These are phyloP conservation scores for Iris pallida DNA, from an alignment of 116 monocot species.

Conservation along the genomic window DNA sequence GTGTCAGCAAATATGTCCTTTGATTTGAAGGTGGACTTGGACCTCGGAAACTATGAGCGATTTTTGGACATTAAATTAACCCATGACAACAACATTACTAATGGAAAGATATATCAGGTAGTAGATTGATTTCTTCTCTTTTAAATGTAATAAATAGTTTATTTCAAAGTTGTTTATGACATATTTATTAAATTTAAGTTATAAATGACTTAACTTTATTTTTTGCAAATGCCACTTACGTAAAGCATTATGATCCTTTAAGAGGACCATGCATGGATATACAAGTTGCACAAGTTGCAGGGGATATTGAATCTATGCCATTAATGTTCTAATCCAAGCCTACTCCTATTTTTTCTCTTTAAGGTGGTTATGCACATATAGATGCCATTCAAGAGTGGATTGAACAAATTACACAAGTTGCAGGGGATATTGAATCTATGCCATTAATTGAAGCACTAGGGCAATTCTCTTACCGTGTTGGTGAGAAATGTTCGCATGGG, in stretches of 20 bases:
- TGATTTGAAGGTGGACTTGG: constrained; percentile 74
- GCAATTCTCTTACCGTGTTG: constrained; percentile 88
- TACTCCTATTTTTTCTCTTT: constrained; percentile 13
- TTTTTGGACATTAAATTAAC: constrained; percentile 80
- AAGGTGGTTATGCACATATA: constrained; percentile 85
- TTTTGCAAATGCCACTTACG: neutral
- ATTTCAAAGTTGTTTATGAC: neutral
- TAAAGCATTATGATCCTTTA: neutral
- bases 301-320: too few species aligned
- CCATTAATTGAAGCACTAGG: constrained; percentile 94
- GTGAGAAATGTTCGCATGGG: constrained; percentile 31
- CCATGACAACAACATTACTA: constrained; percentile 84
- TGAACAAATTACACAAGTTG: constrained; percentile 54
- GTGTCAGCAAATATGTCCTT: neutral
- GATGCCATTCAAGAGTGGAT: constrained; percentile 93
- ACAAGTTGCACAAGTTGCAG: too few species aligned
- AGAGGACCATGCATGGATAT: neutral
- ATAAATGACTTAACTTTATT: neutral
- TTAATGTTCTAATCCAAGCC: neutral
- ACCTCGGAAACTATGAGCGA: constrained; percentile 91
- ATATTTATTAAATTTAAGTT: too few species aligned
- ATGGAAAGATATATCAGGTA: constrained; percentile 91
- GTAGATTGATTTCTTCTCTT: neutral
- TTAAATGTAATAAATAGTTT: neutral
- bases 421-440: constrained; percentile 99